These are phyloP conservation scores for Mycena chlorophos DNA, from an alignment of 768 basidiomycete species.

Conservation along the genomic window DNA sequence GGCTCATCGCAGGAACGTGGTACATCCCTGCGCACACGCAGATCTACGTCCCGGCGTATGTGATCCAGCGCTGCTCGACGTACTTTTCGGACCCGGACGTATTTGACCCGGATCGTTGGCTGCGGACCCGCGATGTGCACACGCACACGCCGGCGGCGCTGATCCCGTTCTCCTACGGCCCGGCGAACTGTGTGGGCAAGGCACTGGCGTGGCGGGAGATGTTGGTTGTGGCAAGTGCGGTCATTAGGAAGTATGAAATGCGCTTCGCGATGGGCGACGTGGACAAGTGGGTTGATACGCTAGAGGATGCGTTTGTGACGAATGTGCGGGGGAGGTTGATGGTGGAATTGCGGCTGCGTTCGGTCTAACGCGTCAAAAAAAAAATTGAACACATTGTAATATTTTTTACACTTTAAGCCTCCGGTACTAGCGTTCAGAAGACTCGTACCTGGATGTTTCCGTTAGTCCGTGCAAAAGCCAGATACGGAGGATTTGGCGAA, in stretches of 20 bases:
- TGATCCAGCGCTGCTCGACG: conserved; percentile 40
- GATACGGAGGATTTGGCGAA: too few relatives aligned
- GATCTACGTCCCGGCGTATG: conserved; percentile 35
- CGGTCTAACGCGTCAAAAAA: too few relatives aligned
- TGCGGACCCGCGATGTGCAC: conserved; percentile 18
- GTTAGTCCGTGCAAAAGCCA: too few relatives aligned
- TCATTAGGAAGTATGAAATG: conserved; percentile 38
- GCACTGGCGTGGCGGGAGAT: conserved; percentile 40
- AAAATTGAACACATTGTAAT: background rate
- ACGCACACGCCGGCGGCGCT: conserved; percentile 34
- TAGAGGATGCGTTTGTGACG: background rate
- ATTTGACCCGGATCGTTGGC: conserved; percentile 47
- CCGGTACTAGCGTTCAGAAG: too few relatives aligned
- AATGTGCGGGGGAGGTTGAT: background rate
- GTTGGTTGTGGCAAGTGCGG: conserved; percentile 31
- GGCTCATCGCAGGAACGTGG: conserved; percentile 31
- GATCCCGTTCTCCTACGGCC: conserved; percentile 43
- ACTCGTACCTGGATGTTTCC: too few relatives aligned
- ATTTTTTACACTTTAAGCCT: too few relatives aligned
- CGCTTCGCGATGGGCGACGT: conserved; percentile 23
- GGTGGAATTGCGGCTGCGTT: background rate
- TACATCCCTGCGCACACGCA: conserved; percentile 37
- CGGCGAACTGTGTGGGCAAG: conserved; percentile 44
- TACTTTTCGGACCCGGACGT: conserved; percentile 40
- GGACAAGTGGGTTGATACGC: background rate